phyloP scores from a whole-genome alignment of 306 rosid genomes.

The Senna tora region DNA sequence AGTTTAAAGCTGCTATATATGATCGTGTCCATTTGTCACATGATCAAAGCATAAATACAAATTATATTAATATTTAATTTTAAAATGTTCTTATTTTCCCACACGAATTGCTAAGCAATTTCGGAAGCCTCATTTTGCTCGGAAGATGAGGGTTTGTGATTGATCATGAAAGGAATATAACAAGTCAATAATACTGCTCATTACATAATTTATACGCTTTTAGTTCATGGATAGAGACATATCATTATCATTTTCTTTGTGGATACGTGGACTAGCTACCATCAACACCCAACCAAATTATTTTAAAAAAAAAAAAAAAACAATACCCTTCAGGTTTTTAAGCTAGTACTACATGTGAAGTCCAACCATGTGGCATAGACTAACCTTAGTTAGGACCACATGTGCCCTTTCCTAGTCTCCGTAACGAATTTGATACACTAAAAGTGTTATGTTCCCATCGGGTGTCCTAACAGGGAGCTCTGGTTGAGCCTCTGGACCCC shows the following conservation, averaged over 20 bases:
- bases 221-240: constrained; percentile 20
- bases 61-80: no score
- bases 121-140: no score
- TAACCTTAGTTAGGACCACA: neutral
- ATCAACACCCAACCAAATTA: neutral
- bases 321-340: neutral
- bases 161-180: no score
- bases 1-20: no score
- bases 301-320: neutral
- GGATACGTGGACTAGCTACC: constrained; percentile 13
- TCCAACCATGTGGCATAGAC: constrained; percentile 16
- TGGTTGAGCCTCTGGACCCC: constrained; percentile 19
- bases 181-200: no score
- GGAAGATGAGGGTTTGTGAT: no score
- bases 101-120: neutral
- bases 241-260: constrained; percentile 5
- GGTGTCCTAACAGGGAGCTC: constrained; percentile 6
- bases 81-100: neutral
- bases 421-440: neutral
- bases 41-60: no score
- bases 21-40: no score
- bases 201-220: constrained; percentile 25
- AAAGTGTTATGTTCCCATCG: neutral
- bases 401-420: neutral
- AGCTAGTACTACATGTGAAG: neutral